Percentiles rank a stretch among this genome's conserved stretches.
Conservation (phyloP, 805 yeast genomes). For the Kluyveromyces nonfermentans region DNA sequence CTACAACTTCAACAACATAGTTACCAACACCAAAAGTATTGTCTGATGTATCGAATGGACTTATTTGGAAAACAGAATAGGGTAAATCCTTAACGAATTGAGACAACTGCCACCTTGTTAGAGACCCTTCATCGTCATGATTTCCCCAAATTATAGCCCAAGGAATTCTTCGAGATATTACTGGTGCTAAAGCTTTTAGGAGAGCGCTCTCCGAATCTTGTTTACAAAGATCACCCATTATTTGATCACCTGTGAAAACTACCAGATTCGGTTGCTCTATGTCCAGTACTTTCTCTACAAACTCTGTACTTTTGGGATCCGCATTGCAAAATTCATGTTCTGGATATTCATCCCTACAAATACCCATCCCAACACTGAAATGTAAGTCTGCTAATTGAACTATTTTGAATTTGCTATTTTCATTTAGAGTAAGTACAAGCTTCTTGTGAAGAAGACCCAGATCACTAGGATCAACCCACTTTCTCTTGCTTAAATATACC, state of each 20-base stretch:
- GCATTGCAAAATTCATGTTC: constrained; percentile 56
- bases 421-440: constrained; percentile 30
- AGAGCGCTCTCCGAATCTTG: constrained; percentile 79
- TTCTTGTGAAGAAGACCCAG: not conserved
- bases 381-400: constrained; percentile 89
- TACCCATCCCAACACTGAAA: constrained; percentile 74
- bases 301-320: constrained; percentile 58
- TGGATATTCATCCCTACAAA: constrained; percentile 69
- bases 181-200: constrained; percentile 66
- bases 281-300: constrained; percentile 56
- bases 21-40: constrained; percentile 75
- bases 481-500: constrained; percentile 15
- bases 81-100: constrained; percentile 50
- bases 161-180: constrained; percentile 61
- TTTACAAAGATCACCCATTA: constrained; percentile 61
- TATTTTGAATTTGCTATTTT: constrained; percentile 56
- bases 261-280: constrained; percentile 77
- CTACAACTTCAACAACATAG: constrained; percentile 47
- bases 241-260: constrained; percentile 84
- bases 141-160: constrained; percentile 85
- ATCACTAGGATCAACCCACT: constrained; percentile 7
- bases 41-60: constrained; percentile 43
- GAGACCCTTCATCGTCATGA: constrained; percentile 84
- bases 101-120: constrained; percentile 54
- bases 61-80: constrained; percentile 48